Conservation (phyloP, 2,329 filamentous ascomycete genomes). For the Taxawa tesnikishii region DNA sequence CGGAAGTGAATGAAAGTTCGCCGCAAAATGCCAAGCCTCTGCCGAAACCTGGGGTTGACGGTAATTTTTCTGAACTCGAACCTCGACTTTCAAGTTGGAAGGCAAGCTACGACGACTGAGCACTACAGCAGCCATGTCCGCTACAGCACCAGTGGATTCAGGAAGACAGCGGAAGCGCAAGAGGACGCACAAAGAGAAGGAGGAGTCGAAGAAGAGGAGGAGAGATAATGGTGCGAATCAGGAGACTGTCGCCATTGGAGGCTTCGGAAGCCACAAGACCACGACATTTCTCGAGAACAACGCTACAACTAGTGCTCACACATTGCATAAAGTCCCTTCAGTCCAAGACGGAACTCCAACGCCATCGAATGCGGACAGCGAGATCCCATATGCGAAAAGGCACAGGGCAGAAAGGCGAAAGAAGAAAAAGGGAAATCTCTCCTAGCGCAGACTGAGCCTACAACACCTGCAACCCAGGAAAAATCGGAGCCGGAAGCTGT, state of each 20-base stretch:
- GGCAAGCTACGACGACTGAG: no score
- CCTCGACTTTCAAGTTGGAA: no score
- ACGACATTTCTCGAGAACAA: not conserved
- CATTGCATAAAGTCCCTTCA: not conserved
- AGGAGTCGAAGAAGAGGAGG: not conserved
- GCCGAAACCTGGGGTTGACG: no score
- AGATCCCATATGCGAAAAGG: not conserved
- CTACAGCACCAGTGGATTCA: not conserved
- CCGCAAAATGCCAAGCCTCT: no score
- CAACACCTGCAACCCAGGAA: no score
- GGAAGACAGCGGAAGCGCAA: slow-evolving; percentile 7
- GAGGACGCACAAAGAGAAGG: slow-evolving; percentile 7
- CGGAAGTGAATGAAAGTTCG: no score
- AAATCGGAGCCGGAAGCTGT: no score
- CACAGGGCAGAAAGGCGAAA: not conserved
- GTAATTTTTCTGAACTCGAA: no score
- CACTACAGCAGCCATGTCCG: not conserved
- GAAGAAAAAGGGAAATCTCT: not conserved
- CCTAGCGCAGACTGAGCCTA: no score
- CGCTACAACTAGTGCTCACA: not conserved
- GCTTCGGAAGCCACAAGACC: not conserved
- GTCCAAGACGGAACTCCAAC: not conserved
- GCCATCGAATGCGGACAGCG: not conserved
- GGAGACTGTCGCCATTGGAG: not conserved
- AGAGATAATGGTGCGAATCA: no score